Conservation (phyloP, 306 rosid genomes). For the Citrullus amarus region DNA sequence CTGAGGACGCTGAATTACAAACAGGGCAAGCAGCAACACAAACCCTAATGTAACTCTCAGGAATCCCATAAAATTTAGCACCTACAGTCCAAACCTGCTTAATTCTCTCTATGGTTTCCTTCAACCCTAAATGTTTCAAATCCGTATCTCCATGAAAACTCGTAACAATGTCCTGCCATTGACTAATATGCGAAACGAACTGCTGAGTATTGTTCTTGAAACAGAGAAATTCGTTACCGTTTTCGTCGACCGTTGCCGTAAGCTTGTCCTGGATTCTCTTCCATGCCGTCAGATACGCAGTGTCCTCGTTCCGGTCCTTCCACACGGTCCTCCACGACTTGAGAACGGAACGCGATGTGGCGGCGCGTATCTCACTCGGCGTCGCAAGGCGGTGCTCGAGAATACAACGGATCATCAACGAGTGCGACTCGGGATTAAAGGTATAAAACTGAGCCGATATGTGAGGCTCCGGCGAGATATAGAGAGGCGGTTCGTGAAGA, state of each 20-base stretch:
- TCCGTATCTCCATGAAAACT: constrained; percentile 71
- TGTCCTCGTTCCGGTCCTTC: constrained; percentile 98
- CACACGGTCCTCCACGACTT: constrained; percentile 94
- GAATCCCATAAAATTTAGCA: constrained; percentile 92
- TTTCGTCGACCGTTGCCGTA: constrained; percentile 35
- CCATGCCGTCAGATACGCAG: constrained; percentile 93
- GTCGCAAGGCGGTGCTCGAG: constrained; percentile 62
- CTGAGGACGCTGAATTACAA: constrained; percentile 42
- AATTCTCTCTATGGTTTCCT: constrained; percentile 78
- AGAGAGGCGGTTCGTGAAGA: constrained; percentile 25
- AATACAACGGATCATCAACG: constrained; percentile 86
- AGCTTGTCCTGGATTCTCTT: constrained; percentile 97
- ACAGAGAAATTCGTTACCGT: constrained; percentile 66
- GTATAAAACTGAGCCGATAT: constrained; percentile 94
- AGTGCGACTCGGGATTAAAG: constrained; percentile 72
- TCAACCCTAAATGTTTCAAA: constrained; percentile 62
- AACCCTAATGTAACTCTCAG: constrained; percentile 86
- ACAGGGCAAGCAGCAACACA: constrained; percentile 73
- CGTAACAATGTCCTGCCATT: constrained; percentile 92
- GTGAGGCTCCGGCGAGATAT: constrained; percentile 70
- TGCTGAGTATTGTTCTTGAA: constrained; percentile 91
- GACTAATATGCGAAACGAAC: constrained; percentile 71
- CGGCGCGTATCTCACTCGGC: constrained; percentile 75
- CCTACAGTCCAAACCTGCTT: constrained; percentile 97
- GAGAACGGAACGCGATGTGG: constrained; percentile 67